Base-by-base conservation (phyloP, 148 eudicot genomes). In the Arbutus unedo region DNA sequence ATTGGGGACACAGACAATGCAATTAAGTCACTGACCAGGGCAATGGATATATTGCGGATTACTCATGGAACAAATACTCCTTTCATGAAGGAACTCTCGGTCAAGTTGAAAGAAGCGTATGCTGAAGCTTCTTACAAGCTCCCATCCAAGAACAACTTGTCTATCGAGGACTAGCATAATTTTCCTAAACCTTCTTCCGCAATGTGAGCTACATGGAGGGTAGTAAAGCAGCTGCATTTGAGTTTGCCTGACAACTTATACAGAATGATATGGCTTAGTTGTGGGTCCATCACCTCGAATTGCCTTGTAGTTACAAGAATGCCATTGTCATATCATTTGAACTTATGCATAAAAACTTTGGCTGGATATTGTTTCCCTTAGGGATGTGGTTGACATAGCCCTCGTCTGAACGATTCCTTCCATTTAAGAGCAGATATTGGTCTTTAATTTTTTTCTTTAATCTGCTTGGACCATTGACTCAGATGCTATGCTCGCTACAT, bases 81-180 rank as follows among this genome's bases (percentile, higher is more conserved):
- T 45, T 94, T 96, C 81, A 81, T 91, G 88, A 91, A 90, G 88
- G 98, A 96, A 82, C 92, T 96, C 11, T 60, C 82, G 50, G 47
- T 64, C 66, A 96, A 92, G 91, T 81, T 94, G 81, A 96, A 93
- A 59, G 98, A 96, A 91, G 98, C 99, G 45, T 91, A 86, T 43
- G 92, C 94, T 57, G 98, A 94, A 89, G 95, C 93, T 50, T 91
- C 94, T 88, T 90, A 90, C 91, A 90, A 84, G 84, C 88, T 82
- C 60, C 84, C 84, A 47, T 76, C 88, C 41, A 57, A 8, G 45
- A 81, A 79, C 60, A 87, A 89, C 23, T 57, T 15, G 50, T 21
- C 88, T 18, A 64, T 5, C 48, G 85, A 82, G 75, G 88, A 89
- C 70, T 72, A 67, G 67, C 23, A 13, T 23, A 55, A 71, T 15